Base-by-base conservation (phyloP, 768 basidiomycete genomes). In the Dacryopinax spathularia region DNA sequence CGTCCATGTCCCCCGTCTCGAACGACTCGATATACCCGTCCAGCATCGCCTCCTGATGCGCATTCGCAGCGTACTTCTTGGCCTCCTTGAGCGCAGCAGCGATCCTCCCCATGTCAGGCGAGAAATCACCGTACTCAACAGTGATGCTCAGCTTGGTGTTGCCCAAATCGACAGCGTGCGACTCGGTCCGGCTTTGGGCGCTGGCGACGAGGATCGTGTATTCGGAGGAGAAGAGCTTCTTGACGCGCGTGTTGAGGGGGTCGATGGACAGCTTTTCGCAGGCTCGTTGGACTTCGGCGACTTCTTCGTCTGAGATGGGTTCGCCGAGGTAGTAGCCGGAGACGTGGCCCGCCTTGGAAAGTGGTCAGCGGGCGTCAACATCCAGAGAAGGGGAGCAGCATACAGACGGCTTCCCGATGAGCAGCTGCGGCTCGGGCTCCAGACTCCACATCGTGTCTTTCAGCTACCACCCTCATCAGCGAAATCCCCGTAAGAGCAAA, bases 291-390 rank as follows among this genome's bases (percentile, higher is more conserved):
- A 93, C 81, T 0, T 80, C 79, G 25, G 84, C 82, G 5, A 91
- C 89, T 70, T 92, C 91, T 0, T 83, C 82, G 65, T 91, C 87
- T n/a, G 80, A 79, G 22, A 87, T 82, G 10, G 80, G 65, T 65
- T 87, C 80, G 0, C 89, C 89, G 29, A 86, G 82, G 70, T 94
- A 94, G 73, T 93, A 94, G 71, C 91, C 89, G 33, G 86, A 88
- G 61, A 89, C 71, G 65, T 92, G 89, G 0, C 91, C 91, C 22
- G 83, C 77, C 67, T 65, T 22, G 2, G 15, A 12, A 10, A n/a
- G 31, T 63, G 12, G 33, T 37, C 56, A 65, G 9, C 29, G 22
- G 29, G 22, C 27, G 22, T 36, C 34, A 59, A 60, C 7, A 37
- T 20, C 56, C 2, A 22, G 13, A 39, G 25, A 31, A 37, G 44